Base-by-base conservation (phyloP, 1,284 basidiomycete genomes). In the Neonothopanus nambi region DNA sequence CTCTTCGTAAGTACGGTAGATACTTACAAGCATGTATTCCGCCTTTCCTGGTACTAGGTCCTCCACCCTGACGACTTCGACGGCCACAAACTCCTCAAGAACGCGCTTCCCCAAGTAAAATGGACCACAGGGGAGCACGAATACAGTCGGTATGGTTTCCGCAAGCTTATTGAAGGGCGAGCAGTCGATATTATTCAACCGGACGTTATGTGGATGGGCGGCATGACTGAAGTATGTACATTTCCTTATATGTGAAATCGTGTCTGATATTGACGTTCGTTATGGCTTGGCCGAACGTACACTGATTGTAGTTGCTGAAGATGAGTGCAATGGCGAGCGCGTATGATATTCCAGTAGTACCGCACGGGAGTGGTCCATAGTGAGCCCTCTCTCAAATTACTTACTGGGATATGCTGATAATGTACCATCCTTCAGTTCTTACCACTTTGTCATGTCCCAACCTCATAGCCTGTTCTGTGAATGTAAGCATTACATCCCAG, bases 51-150 rank as follows among this genome's bases (percentile, higher is more conserved):
- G n/a, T n/a, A 12, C 9, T 37, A 56, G 55, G 57, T 58, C 26
- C 51, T 58, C 15, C 57, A 77, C 61, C 76, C 76, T 15, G 75
- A 62, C 38, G 61, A 77, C 54, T 73, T 76, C 64, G 76, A 77
- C 57, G 76, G 76, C 8, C 71, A 75, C 58, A 59, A 63, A 49
- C 52, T 70, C 53, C 69, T 78, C 51, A 75, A 76, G 62, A 54
- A 65, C 24, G 73, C 72, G 6, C 60, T 78, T 18, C 79, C 77
- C 3, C 69, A 72, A 33, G 61, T 78, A 55, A 77, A 77, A 58
- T 81, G 76, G 65, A 81, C 79, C 5, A 80, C 79, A 2, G 79
- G 78, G 50, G 79, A 80, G 67, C 77, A 79, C 65, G 77, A 78
- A 63, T 79, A 78, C 66, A 72, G 72, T 17, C 72, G 73, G 43